Percentiles rank a stretch among this genome's conserved stretches.
These are phyloP conservation scores for Cladophialophora exuberans DNA, from an alignment of 2,329 filamentous ascomycete species.

Conservation along the genomic window DNA sequence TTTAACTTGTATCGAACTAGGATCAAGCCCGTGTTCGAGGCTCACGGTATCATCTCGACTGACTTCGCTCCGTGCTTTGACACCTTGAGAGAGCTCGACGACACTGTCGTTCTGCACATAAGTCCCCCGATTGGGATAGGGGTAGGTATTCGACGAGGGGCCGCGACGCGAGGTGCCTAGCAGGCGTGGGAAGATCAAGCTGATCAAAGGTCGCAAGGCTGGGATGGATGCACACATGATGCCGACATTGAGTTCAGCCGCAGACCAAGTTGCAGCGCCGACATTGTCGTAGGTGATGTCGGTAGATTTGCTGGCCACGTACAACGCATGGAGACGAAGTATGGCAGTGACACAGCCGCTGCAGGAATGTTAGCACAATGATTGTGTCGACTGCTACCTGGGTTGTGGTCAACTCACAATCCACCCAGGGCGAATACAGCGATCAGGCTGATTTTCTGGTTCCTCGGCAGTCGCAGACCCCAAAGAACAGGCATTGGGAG, in stretches of 20 bases:
- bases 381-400: background rate
- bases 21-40: constrained; percentile 7
- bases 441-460: constrained; percentile 52
- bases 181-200: constrained; percentile 46
- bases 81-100: constrained; percentile 16
- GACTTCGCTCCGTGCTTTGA: constrained; percentile 15
- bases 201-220: constrained; percentile 46
- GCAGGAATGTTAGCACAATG: constrained; percentile 12
- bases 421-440: constrained; percentile 57
- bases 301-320: constrained; percentile 43
- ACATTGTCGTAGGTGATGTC: constrained; percentile 43
- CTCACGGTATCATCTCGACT: constrained; percentile 20
- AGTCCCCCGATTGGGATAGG: constrained; percentile 9
- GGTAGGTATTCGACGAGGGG: constrained; percentile 15
- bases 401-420: constrained; percentile 35
- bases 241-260: constrained; percentile 47
- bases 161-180: constrained; percentile 33
- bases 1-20: constrained; percentile 20
- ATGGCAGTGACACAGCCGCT: constrained; percentile 51
- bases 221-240: constrained; percentile 49
- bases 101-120: constrained; percentile 18
- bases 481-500: constrained; percentile 55
- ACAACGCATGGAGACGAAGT: constrained; percentile 52
- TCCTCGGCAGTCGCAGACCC: constrained; percentile 50
- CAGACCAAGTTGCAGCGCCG: constrained; percentile 51